phyloP scores from a whole-genome alignment of 2,329 filamentous ascomycete genomes.

The Fusarium concolor region DNA sequence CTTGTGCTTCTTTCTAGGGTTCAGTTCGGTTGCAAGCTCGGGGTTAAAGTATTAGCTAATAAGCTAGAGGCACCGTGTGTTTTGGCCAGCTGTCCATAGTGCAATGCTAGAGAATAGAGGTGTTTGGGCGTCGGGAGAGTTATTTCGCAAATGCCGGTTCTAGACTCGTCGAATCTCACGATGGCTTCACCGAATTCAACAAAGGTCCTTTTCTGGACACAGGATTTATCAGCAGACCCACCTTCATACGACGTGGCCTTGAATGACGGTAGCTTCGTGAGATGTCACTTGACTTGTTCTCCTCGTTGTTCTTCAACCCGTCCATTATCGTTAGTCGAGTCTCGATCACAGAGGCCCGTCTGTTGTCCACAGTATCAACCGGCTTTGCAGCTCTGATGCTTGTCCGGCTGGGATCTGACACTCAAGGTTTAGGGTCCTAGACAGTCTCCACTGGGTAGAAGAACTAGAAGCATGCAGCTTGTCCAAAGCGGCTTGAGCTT shows the following conservation, averaged over 20 bases:
- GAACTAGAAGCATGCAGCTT: slow-evolving; percentile 34
- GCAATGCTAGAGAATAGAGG: slow-evolving; percentile 30
- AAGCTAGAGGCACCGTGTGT: slow-evolving; percentile 19
- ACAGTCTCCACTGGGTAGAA: slow-evolving; percentile 18
- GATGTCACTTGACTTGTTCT: slow-evolving; percentile 5
- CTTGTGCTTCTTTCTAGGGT: slow-evolving; percentile 24
- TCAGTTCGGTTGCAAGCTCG: slow-evolving; percentile 22
- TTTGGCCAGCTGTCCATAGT: slow-evolving; percentile 30
- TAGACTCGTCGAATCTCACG: slow-evolving; percentile 35
- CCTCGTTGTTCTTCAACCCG: neutral
- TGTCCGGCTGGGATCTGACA: slow-evolving; percentile 1
- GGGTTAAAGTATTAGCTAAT: slow-evolving; percentile 24
- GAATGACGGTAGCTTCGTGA: neutral
- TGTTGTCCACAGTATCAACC: neutral
- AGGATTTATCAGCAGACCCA: slow-evolving; percentile 31
- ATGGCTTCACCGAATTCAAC: slow-evolving; percentile 33
- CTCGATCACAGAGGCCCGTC: slow-evolving; percentile 3
- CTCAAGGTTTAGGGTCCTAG: slow-evolving; percentile 10
- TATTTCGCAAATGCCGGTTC: slow-evolving; percentile 26
- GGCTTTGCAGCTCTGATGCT: slow-evolving; percentile 25
- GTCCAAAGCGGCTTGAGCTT: slow-evolving; percentile 34
- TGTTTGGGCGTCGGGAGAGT: slow-evolving; percentile 15
- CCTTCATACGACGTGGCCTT: slow-evolving; percentile 6
- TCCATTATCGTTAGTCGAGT: neutral
- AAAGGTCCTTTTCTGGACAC: slow-evolving; percentile 7